These are phyloP conservation scores for Zea mays DNA, from an alignment of 176 grass and related monocot species.

Conservation along the genomic window DNA sequence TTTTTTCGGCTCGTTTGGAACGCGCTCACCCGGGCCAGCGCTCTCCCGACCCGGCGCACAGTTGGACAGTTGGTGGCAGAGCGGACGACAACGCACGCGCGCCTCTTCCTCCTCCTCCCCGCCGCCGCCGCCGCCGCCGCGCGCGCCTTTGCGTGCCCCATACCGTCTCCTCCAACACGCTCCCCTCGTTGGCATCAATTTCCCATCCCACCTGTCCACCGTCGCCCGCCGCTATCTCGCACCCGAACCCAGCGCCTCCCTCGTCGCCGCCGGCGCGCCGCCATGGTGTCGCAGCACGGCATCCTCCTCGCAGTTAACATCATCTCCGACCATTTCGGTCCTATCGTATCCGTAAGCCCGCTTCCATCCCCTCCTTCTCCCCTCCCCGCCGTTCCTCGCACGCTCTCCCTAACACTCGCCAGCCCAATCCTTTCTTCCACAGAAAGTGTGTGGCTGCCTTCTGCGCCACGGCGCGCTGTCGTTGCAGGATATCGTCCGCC, in stretches of 20 bases:
- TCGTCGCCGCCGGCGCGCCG: conserved; percentile 20
- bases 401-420: conserved; percentile 9
- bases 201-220: not conserved
- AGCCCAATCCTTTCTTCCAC: not conserved
- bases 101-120: too few species aligned
- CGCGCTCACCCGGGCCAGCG: too few species aligned
- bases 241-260: not conserved
- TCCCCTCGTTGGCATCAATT: not conserved
- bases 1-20: too few species aligned
- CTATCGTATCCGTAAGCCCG: conserved; percentile 60
- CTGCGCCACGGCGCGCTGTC: conserved; percentile 59
- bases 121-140: too few species aligned
- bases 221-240: not conserved
- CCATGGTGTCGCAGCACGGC: conserved; percentile 66
- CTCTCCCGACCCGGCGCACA: too few species aligned
- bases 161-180: too few species aligned
- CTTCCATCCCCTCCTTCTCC: not conserved
- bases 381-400: not conserved
- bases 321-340: conserved; percentile 71
- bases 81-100: too few species aligned
- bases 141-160: too few species aligned
- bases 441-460: conserved; percentile 83
- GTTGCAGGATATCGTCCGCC: conserved; percentile 60
- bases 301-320: conserved; percentile 53
- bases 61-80: too few species aligned